Conservation (phyloP, 2,329 filamentous ascomycete species). For the Aspergillus eucalypticola region DNA sequence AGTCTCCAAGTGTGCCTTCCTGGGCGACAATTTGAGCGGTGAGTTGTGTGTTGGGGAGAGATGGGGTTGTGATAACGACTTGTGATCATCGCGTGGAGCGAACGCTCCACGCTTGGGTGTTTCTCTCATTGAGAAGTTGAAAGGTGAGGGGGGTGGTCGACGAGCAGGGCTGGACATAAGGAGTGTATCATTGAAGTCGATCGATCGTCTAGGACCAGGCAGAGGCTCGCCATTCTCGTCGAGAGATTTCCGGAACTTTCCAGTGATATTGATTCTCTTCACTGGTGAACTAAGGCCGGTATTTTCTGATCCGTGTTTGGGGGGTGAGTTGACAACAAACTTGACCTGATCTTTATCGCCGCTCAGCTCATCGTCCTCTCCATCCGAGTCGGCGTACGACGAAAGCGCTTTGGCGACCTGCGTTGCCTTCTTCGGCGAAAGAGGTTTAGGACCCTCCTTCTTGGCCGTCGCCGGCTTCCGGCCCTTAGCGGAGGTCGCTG, state of each 20-base stretch:
- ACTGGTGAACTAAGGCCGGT: conserved; percentile 37
- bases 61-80: conserved; percentile 25
- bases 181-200: conserved; percentile 35
- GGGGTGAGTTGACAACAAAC: conserved; percentile 37
- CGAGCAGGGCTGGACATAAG: conserved; percentile 48
- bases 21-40: conserved; percentile 47
- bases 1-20: conserved; percentile 33
- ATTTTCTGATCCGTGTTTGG: conserved; percentile 30
- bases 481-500: conserved; percentile 30
- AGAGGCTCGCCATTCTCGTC: conserved; percentile 38
- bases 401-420: conserved; percentile 46
- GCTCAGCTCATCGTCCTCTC: conserved; percentile 47
- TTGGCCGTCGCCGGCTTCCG: conserved; percentile 37
- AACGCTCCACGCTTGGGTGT: conserved; percentile 41
- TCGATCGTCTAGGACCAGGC: conserved; percentile 27
- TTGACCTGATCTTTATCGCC: conserved; percentile 38
- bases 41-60: conserved; percentile 36
- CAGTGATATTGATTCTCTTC: conserved; percentile 34
- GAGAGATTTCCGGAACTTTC: conserved; percentile 26
- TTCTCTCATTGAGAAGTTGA: conserved; percentile 44
- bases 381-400: conserved; percentile 40
- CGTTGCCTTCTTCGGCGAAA: conserved; percentile 52
- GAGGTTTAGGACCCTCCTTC: conserved; percentile 35
- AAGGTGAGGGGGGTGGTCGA: conserved; percentile 47
- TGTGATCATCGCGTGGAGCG: conserved; percentile 24